Evolutionary conservation across 1,284 basidiomycete genomes (phyloP).

Genomic region (Sporisorium graminicola): DNA sequence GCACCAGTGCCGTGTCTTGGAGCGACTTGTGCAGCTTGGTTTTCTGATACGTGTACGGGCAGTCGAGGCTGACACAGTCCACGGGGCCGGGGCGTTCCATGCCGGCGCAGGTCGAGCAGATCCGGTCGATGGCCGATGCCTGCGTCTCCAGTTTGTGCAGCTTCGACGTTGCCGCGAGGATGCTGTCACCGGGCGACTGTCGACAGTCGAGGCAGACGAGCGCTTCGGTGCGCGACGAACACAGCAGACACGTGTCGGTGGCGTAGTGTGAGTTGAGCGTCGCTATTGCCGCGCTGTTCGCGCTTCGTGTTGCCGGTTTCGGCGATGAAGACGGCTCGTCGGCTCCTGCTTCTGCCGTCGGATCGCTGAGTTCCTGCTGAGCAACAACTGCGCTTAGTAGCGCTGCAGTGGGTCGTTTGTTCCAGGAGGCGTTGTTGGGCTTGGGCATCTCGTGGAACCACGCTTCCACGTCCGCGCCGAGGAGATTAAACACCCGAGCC

Average conservation of each 20-base stretch:
- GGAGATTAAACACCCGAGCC: slow-evolving; percentile 88
- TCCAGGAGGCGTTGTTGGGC: slow-evolving; percentile 42
- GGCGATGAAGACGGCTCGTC: not conserved
- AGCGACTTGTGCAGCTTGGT: slow-evolving; percentile 24
- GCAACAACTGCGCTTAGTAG: slow-evolving; percentile 14
- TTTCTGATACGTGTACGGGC: slow-evolving; percentile 61
- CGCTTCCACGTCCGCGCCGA: slow-evolving; percentile 86
- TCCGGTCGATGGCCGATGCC: slow-evolving; percentile 34
- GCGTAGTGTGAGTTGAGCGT: slow-evolving; percentile 83
- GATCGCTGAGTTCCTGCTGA: slow-evolving; percentile 4
- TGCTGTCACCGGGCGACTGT: slow-evolving; percentile 23
- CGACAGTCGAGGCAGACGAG: slow-evolving; percentile 57
- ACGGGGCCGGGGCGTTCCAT: slow-evolving; percentile 22
- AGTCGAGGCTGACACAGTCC: slow-evolving; percentile 63
- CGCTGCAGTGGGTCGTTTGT: slow-evolving; percentile 21
- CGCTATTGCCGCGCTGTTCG: slow-evolving; percentile 68
- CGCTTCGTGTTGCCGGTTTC: not conserved
- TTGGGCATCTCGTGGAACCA: slow-evolving; percentile 92
- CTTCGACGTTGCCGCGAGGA: slow-evolving; percentile 22
- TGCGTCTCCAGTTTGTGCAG: slow-evolving; percentile 37
- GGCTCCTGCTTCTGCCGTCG: not conserved
- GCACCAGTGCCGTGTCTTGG: slow-evolving; percentile 19
- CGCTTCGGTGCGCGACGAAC: slow-evolving; percentile 75
- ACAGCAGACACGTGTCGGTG: slow-evolving; percentile 80
- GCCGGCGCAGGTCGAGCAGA: slow-evolving; percentile 57